Evolutionary conservation across 2,329 filamentous ascomycete genomes (phyloP), one percentile per base, ranked within the genome.

Genomic region (Acrocalymma vagum): DNA sequence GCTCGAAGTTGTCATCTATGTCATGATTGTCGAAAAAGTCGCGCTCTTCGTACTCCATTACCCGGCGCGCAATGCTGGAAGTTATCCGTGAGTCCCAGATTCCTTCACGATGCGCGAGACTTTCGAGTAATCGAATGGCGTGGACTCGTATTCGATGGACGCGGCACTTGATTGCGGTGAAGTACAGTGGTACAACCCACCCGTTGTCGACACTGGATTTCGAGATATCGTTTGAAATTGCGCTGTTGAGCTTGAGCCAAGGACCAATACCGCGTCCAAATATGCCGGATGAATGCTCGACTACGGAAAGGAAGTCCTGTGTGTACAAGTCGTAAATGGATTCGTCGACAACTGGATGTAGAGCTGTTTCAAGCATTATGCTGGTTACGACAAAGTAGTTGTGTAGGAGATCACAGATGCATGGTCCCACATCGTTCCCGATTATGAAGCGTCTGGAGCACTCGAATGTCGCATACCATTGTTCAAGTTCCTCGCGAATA

Each of bases 151-250:
- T 55, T 4, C 57, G 54, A 26, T 66, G 70, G 2, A 70, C 56
- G 0, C 78, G 73, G 27, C 78, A 81, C 44, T 79, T 79, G 3
- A 75, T 38, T 0, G 74, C 76, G 2, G 69, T 53, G 43, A 69
- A 79, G 43, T 77, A 78, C 3, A 79, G 62, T 0, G 73, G 69
- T 6, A 74, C 62, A 8, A 77, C 65, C 59, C 73, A 75, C 7
- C 76, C 76, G 8, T 75, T 61, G 40, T 79, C 75, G 63, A 23
- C 28, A 14, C 45, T 24, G 3, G 38, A 38, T 9, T 39, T 9
- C 3, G 40, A 11, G 3, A 44, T n/a, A n/a, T n/a, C n/a, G 27
- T 6, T 44, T 36, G 20, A 48, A 27, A 9, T 44, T 44, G 0
- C 26, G 15, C 3, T 27, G 44, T 23, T 44, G 29, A 6, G 23